Base-by-base conservation (phyloP, 129 eudicot species). In the Apium graveolens region DNA sequence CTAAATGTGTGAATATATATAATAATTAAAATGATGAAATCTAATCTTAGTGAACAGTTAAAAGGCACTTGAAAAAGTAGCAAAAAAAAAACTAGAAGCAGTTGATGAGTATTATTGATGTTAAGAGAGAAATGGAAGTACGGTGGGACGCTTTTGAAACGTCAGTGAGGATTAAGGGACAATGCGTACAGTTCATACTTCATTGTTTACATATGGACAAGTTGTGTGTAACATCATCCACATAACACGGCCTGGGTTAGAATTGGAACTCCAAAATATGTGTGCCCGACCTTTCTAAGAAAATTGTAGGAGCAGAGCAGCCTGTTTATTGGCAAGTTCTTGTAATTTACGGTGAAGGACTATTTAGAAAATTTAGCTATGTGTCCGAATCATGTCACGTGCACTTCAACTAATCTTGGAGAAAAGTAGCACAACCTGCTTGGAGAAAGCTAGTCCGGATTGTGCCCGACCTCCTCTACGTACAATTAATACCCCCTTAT, bases 201-300 rank as follows among this genome's bases (percentile, higher is more conserved):
- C 16, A 57, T 55, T 10, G 65, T 57, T 57, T n/a, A n/a, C 66
- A 57, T 1, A 24, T 55, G 65, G 65, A 57, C 68, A 60, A 60
- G 68, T 60, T 60, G 68, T 60, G 31, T 8, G 68, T n/a, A 60
- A 60, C 68, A 60, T 57, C n/a, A 60, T n/a, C 66, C 32, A 57
- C 66, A 57, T 9, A 57, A 57, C 66, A 24, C 66, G 65, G 65
- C 18, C 31, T 5, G 27, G 65, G 65, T 55, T 24, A 55, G 27
- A 24, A 24, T 55, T 31, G 65, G 65, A 55, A 55, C n/a, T 55
- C 1, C 2, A n/a, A 57, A 16, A 60, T 10, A 9, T n/a, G 10
- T n/a, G 5, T 60, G 32, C 32, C 26, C 1, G 37, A 60, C 32
- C 29, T 3, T 26, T 60, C 3, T 10, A 3, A 60, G 32, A 60